Evolutionary conservation across 1,284 basidiomycete genomes (phyloP), one percentile per base, ranked within the genome.

Genomic region (Sphaerobolus stellatus): DNA sequence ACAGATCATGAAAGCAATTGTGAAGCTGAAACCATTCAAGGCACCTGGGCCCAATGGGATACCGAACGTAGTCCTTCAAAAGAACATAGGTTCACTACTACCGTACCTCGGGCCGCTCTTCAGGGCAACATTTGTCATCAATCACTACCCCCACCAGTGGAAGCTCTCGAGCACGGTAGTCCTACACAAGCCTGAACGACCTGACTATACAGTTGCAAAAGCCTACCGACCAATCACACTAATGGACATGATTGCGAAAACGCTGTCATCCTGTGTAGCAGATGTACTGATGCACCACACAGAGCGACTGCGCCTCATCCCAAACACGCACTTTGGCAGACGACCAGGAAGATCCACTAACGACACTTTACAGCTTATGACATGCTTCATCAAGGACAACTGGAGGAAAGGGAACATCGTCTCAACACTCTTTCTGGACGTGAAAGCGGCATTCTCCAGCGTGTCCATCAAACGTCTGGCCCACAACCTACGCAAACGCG

Each of bases 191-290:
- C 58, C 58, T 1, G 43, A 40, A 4, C 54, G 56, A n/a, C 45
- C 53, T 4, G 58, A 54, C 45, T 58, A 59, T 36, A 31, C 55
- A 4, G 18, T 29, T 6, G 52, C 60, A 3, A 38, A 48, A 11
- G 33, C 58, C 3, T 61, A 56, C 49, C 30, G 60, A 4, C 59
- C 54, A 14, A 56, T 61, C n/a, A 30, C 48, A 11, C 59, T 61
- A 20, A 50, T 58, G 16, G 41, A 58, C 4, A 51, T 44, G n/a
- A 44, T 60, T 1, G 44, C 41, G 9, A 61, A 61, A 34, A 31
- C 58, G 2, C 34, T 60, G 5, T 54, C 60, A 20, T 44, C 38
- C 20, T 28, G 58, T 30, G 22, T 55, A 2, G 27, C 58, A 38
- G 36, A 38, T 5, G 36, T n/a, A 5, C 7, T 61, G 14, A 20